These are phyloP conservation scores for Didymella keratinophila DNA, from an alignment of 2,329 filamentous ascomycete genomes.

Conservation along the genomic window DNA sequence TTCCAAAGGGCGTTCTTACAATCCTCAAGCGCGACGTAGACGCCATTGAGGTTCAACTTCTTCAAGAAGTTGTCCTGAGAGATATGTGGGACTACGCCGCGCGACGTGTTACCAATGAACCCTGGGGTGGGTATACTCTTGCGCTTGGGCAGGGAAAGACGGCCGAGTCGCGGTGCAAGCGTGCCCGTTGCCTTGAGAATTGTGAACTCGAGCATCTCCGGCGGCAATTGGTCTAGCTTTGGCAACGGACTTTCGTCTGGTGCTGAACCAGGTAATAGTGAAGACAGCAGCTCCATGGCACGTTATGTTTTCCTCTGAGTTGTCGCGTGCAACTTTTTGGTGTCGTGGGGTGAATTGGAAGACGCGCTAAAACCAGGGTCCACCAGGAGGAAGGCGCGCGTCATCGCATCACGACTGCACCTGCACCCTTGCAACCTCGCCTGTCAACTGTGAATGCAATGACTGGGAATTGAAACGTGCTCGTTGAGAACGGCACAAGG, in stretches of 20 bases:
- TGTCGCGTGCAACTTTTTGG: constrained; percentile 15
- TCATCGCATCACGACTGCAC: constrained; percentile 1
- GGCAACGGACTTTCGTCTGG: background rate
- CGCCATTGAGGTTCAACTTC: constrained; percentile 69
- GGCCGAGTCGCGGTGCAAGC: constrained; percentile 70
- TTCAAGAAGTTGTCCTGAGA: constrained; percentile 81
- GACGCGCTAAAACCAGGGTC: constrained; percentile 20
- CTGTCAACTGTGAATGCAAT: no score
- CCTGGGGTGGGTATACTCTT: constrained; percentile 80
- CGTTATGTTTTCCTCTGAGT: background rate
- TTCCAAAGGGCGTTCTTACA: constrained; percentile 67
- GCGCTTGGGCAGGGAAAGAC: constrained; percentile 68
- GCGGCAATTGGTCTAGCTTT: constrained; percentile 39
- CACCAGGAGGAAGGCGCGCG: background rate
- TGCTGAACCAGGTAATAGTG: constrained; percentile 8
- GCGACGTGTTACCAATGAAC: constrained; percentile 80
- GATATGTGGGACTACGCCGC: constrained; percentile 86
- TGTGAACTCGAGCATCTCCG: constrained; percentile 56
- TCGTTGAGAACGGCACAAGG: background rate
- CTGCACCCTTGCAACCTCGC: no score
- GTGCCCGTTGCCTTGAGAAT: constrained; percentile 50
- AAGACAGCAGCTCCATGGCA: constrained; percentile 17
- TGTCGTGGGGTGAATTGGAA: constrained; percentile 11
- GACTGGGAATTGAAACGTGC: background rate
- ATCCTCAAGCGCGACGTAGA: constrained; percentile 89